Evolutionary conservation across 1,139 yeast species (phyloP), one percentile per base, ranked within the genome.

Genomic region (Geotrichum aggregatum): DNA sequence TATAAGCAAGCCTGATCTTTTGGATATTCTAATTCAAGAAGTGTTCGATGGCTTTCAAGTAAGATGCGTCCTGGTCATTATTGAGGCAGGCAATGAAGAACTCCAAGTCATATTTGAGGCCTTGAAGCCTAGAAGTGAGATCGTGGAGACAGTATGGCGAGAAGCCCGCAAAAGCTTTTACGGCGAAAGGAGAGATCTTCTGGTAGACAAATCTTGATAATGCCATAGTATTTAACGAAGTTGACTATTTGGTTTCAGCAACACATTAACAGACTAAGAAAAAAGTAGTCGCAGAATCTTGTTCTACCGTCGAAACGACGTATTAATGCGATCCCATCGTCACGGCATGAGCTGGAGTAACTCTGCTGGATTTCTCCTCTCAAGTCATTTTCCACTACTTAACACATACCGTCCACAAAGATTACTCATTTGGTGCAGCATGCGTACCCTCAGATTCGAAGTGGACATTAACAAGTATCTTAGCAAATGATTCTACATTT

Each of bases 11-110:
- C 68, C 69, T 18, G 74, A 75, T 49, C 72, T 80, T 52, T 73
- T 78, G 11, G 84, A 80, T 61, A 67, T 80, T 40, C 77, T 80
- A n/a, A 75, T 80, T 35, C 83, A 80, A 58, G 85, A 80, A 59
- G 82, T 79, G 1, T 79, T 80, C 61, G 75, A 72, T 54, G 80
- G 81, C 4, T 76, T 77, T 59, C 79, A 78, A 59, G 82, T 80
- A 21, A 72, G 76, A 6, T 78, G 74, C 59, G 77, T 78, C 58
- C 66, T 80, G 67, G 77, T 80, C 55, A 68, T 80, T 1, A 66
- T 80, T 47, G 73, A 79, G 21, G 71, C 71, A 44, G 65, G 71
- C 18, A 60, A 65, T 48, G 67, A 61, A 16, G 57, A 56, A 49
- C 58, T 59, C 52, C 63, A 72, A 50, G 76, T 79, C n/a, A 78